Evolutionary conservation across 345 rosid species (phyloP), one percentile per base, ranked within the genome.

Genomic region (Microcos paniculata): DNA sequence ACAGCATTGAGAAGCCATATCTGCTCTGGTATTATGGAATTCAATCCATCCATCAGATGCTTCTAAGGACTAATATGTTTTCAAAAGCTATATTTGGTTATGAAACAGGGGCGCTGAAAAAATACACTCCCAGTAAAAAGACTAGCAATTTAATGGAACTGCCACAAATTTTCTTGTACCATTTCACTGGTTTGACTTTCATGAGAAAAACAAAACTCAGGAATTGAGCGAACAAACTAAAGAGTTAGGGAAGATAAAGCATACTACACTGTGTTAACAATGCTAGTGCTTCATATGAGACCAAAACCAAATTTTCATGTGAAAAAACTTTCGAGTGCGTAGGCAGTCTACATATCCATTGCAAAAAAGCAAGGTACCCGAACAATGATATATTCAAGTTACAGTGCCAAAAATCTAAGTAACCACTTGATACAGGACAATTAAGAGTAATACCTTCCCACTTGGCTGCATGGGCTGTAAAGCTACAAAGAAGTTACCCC

Each of bases 401-500:
- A 38, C 38, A 73, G 53, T 51, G 42, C 1, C 56, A 56, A 63
- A 26, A 26, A 35, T 2, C 23, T n/a, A 70, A 55, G 43, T 16
- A 51, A 30, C 19, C 19, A 55, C 19, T 48, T 16, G 19, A 74
- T 71, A 76, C 66, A 33, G 72, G 45, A 14, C 26, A 62, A 70
- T 26, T 26, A 18, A 30, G 11, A 69, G 16, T 26, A 72, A 73
- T 70, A 89, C 91, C 81, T 83, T 85, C 35, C 58, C 80, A 77
- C 78, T 76, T 77, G 80, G 78, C 67, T 72, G 76, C 65, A 53
- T 55, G 74, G 79, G 62, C 59, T 78, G 85, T 73, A 85, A 46
- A 71, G 62, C 76, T 30, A 84, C 86, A 70, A 45, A 66, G 71
- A 89, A 89, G 79, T 87, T 86, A 76, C 80, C 80, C 71, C 88